Base-by-base conservation (phyloP, 2,329 filamentous ascomycete species). In the Paraphaeosphaeria minitans region DNA sequence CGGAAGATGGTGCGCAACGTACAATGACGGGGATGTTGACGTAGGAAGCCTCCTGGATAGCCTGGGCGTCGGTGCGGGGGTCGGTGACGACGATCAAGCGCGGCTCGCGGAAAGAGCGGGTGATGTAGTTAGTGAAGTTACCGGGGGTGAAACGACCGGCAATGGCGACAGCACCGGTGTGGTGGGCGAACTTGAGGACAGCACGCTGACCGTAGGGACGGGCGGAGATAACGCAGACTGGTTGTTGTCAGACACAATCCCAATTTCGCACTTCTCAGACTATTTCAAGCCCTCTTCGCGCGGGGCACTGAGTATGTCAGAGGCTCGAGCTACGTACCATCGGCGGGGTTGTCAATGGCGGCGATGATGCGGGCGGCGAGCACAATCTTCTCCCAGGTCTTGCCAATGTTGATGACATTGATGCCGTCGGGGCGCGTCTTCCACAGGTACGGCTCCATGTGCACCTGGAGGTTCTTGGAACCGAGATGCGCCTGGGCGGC, bases 91-190 rank as follows among this genome's bases (percentile, higher is more conserved):
- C 89, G 84, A 99, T 98, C 79, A 99, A 88, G 83, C 96, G 96
- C 80, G 95, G 95, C 87, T 99, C 95, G 90, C 97, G 97, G 93
- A 99, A 99, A 70, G 95, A 98, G 79, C 95, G 94, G 83, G 96
- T 99, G 90, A 99, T 99, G 91, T 99, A 99, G 89, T 99, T 99
- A 88, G 95, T 99, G 90, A 99, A 99, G 84, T 94, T 97, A 91
- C 95, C 95, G 81, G 95, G 95, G 80, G 95, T 99, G 91, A 99
- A 99, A 82, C 95, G 95, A 85, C 95, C 95, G 78, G 95, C 96
- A 79, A 99, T 99, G 82, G 95, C 91, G 78, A 93, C 91, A 78
- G 96, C 93, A 81, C 95, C 95, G 72, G 95, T 99, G 90, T 99
- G 95, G 69, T 93, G 86, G 77, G 95, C 95, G 86, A 99, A 99